Percentiles rank a stretch among this genome's conserved stretches.
These are phyloP conservation scores for Russula sp. DNA, from an alignment of 768 basidiomycete species.

Conservation along the genomic window DNA sequence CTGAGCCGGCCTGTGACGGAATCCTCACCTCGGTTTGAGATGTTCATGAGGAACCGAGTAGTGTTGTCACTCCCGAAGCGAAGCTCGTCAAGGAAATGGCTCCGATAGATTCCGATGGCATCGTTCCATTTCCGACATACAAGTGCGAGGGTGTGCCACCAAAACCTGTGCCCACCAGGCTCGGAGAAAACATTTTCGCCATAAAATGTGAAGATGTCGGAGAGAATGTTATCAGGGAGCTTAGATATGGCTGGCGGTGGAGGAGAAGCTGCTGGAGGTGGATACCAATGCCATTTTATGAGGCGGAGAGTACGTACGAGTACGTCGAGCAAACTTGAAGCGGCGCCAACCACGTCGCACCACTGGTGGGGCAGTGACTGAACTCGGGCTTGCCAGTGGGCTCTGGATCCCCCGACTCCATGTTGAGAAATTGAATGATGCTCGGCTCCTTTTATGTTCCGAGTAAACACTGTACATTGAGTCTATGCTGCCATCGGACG, in stretches of 20 bases:
- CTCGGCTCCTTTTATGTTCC: background rate
- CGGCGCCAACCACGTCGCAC: no score
- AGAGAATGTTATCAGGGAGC: background rate
- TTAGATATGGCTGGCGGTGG: background rate
- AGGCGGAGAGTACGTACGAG: background rate
- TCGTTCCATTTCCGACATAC: constrained; percentile 3
- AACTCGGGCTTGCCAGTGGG: no score
- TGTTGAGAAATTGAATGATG: background rate
- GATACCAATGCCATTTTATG: background rate
- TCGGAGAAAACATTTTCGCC: background rate
- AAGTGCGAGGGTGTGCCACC: constrained; percentile 2
- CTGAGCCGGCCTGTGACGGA: background rate
- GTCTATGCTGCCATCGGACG: background rate
- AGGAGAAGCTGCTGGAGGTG: background rate
- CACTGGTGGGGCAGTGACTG: no score
- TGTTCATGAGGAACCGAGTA: background rate
- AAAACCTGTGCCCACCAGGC: background rate
- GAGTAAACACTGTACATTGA: constrained; percentile 1
- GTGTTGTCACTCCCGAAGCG: background rate
- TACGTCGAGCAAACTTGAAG: background rate
- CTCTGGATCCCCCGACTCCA: no score
- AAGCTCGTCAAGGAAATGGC: background rate
- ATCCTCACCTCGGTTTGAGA: background rate
- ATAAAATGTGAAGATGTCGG: constrained; percentile 1
- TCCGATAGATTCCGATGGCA: background rate